phyloP scores from a whole-genome alignment of 2,329 filamentous ascomycete genomes.

The Pseudocercospora musae region DNA sequence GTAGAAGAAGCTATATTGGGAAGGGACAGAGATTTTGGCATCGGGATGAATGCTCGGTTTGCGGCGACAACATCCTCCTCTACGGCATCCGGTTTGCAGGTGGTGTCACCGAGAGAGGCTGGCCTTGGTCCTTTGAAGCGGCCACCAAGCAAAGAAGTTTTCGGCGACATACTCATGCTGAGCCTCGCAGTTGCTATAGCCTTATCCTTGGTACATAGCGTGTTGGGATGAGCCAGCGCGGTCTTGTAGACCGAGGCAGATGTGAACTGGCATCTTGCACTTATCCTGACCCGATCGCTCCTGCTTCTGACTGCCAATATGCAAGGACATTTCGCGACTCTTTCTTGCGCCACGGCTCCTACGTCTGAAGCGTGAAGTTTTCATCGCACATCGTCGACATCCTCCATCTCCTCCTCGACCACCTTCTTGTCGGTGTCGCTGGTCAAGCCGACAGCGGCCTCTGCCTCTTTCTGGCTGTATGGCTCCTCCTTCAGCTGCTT shows the following conservation, averaged over 20 bases:
- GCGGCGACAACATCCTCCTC: background rate
- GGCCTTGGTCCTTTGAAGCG: background rate
- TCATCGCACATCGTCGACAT: conserved; percentile 25
- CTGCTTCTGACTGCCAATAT: background rate
- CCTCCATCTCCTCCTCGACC: conserved; percentile 31
- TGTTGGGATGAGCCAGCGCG: background rate
- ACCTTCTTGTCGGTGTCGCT: conserved; percentile 60
- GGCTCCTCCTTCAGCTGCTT: conserved; percentile 80
- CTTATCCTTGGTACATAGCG: background rate
- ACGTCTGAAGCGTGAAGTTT: background rate
- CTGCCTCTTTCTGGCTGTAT: conserved; percentile 81
- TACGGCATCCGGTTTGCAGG: background rate
- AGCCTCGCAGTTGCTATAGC: background rate
- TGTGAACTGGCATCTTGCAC: background rate
- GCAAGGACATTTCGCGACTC: background rate
- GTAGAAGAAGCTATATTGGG: background rate
- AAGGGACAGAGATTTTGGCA: background rate
- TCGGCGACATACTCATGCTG: background rate
- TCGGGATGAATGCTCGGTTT: background rate
- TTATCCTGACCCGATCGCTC: background rate
- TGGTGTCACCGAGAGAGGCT: background rate
- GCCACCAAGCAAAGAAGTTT: background rate
- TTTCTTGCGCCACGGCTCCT: background rate
- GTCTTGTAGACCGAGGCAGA: background rate
- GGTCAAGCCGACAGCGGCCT: conserved; percentile 70